phyloP scores from a whole-genome alignment of 352 stramenopile genomes.

The Pythium biforme region DNA sequence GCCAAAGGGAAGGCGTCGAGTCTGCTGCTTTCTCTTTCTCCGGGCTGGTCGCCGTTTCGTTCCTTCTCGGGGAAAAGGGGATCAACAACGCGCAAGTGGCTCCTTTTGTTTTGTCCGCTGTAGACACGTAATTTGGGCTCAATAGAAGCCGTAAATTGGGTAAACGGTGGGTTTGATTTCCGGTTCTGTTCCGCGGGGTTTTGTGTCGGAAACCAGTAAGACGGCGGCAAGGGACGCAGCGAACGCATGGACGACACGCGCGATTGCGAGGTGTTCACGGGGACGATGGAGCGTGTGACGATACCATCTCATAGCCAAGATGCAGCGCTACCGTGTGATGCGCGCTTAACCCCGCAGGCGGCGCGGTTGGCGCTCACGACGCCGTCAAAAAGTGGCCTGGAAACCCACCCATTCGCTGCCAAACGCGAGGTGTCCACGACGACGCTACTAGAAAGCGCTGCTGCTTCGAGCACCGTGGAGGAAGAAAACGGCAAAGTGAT shows the following conservation, averaged over 20 bases:
- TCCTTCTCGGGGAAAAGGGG: too few relatives aligned
- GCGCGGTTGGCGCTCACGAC: neutral
- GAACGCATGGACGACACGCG: neutral
- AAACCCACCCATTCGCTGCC: neutral
- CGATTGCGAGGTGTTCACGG: neutral
- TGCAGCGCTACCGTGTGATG: neutral
- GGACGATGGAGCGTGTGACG: neutral
- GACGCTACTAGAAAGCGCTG: neutral
- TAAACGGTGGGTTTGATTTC: neutral
- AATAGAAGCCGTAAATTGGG: slow-evolving; percentile 1
- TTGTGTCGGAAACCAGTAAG: neutral
- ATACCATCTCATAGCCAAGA: neutral
- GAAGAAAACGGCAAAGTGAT: neutral
- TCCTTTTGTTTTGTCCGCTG: neutral
- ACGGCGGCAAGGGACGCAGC: too few relatives aligned
- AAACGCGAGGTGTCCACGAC: neutral
- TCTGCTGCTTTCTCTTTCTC: too few relatives aligned
- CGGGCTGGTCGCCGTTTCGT: too few relatives aligned
- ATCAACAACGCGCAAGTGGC: neutral
- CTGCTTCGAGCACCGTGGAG: too few relatives aligned
- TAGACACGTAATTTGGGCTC: too few relatives aligned
- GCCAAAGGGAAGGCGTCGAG: too few relatives aligned
- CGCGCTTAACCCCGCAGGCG: neutral
- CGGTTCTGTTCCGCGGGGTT: neutral
- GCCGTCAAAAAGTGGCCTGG: neutral